Evolutionary conservation across 164 flowering plant species (phyloP).

Genomic region (Annona cherimola): DNA sequence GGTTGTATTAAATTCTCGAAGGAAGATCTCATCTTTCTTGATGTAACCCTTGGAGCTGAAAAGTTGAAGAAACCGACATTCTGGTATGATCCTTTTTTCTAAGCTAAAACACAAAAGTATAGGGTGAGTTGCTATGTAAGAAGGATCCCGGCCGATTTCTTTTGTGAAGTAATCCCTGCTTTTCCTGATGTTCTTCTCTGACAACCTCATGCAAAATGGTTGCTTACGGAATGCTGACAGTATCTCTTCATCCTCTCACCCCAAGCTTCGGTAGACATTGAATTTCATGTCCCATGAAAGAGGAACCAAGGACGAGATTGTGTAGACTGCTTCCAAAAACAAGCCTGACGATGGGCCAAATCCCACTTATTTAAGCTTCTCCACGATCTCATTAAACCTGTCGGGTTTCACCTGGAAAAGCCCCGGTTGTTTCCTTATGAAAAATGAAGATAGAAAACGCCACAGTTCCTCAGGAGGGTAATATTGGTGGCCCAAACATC

Average conservation of each 20-base stretch:
- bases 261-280: background rate
- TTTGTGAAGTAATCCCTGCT: background rate
- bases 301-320: background rate
- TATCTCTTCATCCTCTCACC: background rate
- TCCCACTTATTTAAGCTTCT: background rate
- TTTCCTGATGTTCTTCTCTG: background rate
- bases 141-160: background rate
- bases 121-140: background rate
- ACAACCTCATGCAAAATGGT: background rate
- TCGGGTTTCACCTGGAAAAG: background rate
- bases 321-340: background rate
- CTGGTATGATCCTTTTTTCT: background rate
- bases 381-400: constrained; percentile 2
- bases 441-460: background rate
- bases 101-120: background rate
- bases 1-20: background rate
- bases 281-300: background rate
- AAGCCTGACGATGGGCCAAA: background rate
- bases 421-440: background rate
- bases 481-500: background rate
- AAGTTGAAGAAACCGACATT: background rate
- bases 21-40: background rate
- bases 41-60: background rate
- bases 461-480: background rate
- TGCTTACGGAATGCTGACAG: background rate